These are phyloP conservation scores for Fusarium oxysporum DNA, from an alignment of 2,329 filamentous ascomycete genomes.

Conservation along the genomic window DNA sequence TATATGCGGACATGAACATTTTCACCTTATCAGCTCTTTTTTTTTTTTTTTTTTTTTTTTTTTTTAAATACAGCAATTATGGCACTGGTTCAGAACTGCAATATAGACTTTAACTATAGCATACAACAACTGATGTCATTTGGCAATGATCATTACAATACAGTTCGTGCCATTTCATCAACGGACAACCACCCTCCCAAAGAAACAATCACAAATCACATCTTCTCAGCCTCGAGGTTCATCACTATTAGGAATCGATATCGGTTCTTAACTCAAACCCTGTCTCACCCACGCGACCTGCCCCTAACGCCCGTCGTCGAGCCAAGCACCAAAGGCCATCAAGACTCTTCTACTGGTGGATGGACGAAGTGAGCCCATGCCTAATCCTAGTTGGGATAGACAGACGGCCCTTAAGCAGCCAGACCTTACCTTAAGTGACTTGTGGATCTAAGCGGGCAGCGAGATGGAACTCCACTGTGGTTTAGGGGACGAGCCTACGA, in stretches of 20 bases:
- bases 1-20: neutral
- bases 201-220: neutral
- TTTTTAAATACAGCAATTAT: too few species aligned
- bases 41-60: too few species aligned
- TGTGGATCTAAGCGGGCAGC: conserved; percentile 29
- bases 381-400: conserved; percentile 36
- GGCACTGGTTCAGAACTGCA: neutral
- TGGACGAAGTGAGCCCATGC: conserved; percentile 10
- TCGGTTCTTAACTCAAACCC: conserved; percentile 27
- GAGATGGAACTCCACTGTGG: conserved; percentile 35
- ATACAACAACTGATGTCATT: neutral
- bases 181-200: neutral
- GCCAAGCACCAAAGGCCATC: conserved; percentile 31
- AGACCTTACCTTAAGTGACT: conserved; percentile 33
- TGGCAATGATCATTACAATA: neutral
- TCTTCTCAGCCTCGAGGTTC: conserved; percentile 7
- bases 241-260: conserved; percentile 1
- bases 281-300: conserved; percentile 41
- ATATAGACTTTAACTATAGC: neutral
- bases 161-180: neutral
- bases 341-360: conserved; percentile 40
- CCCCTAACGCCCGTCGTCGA: conserved; percentile 40
- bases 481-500: conserved; percentile 29
- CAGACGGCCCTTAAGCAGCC: conserved; percentile 3
- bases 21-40: neutral